These are phyloP conservation scores for Neurospora sp. DNA, from an alignment of 495 filamentous ascomycete genomes.

Conservation along the genomic window DNA sequence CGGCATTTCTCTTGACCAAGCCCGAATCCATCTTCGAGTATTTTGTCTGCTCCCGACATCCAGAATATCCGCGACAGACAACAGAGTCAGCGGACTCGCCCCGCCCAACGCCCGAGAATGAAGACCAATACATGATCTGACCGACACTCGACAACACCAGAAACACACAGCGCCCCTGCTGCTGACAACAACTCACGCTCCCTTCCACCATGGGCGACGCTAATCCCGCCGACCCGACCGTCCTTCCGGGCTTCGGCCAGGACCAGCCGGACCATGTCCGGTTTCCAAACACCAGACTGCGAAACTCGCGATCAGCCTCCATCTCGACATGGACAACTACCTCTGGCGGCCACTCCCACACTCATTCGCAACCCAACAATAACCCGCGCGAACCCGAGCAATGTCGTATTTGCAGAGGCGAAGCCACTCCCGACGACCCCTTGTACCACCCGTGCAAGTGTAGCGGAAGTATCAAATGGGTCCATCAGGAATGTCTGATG, in stretches of 20 bases:
- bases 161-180: not conserved
- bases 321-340: not conserved
- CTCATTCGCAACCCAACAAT: conserved; percentile 6
- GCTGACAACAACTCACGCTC: not conserved
- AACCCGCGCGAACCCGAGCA: conserved; percentile 54
- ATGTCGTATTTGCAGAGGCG: conserved; percentile 90
- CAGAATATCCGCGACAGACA: not conserved
- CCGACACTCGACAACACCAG: not conserved
- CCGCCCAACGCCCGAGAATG: not conserved
- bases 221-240: conserved; percentile 1
- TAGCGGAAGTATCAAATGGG: conserved; percentile 95
- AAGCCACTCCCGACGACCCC: conserved; percentile 73
- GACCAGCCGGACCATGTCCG: conserved; percentile 10
- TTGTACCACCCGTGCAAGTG: conserved; percentile 98
- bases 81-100: not conserved
- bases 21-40: no score
- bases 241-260: not conserved
- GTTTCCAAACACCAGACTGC: conserved; percentile 19
- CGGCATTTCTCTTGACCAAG: not conserved
- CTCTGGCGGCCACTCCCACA: conserved; percentile 2
- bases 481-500: conserved; percentile 95
- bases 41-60: no score
- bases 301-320: conserved; percentile 1
- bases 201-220: conserved; percentile 10
- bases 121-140: not conserved